A percentile compares a stretch with the other conserved stretches of the same genome.
Conservation (phyloP, 1,284 basidiomycete genomes). For the Rhizoctonia solani region DNA sequence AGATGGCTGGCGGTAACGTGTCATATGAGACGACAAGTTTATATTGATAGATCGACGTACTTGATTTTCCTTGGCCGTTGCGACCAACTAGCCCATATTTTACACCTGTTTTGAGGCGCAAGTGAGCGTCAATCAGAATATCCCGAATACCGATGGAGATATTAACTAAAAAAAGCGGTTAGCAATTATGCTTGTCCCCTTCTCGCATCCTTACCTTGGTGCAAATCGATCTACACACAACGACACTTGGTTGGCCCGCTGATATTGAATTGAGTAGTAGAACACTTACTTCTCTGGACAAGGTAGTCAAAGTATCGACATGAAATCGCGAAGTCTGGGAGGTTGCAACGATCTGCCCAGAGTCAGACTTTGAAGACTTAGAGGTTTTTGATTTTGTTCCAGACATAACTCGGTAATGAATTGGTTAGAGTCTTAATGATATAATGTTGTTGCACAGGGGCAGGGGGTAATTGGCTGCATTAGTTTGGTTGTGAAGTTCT, state of each 20-base stretch:
- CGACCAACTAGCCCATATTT: constrained; percentile 42
- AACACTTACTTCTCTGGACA: constrained; percentile 37
- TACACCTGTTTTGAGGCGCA: constrained; percentile 38
- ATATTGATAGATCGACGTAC: constrained; percentile 38
- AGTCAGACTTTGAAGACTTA: constrained; percentile 4
- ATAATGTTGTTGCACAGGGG: no score
- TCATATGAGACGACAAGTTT: constrained; percentile 19
- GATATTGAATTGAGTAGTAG: neutral
- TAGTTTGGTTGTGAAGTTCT: no score
- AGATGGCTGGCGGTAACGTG: constrained; percentile 46
- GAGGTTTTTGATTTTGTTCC: constrained; percentile 20
- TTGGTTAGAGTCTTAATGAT: no score
- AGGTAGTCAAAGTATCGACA: constrained; percentile 37
- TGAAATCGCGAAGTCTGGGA: constrained; percentile 39
- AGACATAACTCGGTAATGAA: no score
- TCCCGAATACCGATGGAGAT: constrained; percentile 38
- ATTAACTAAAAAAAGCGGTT: constrained; percentile 26
- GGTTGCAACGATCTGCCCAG: constrained; percentile 35
- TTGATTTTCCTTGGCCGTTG: constrained; percentile 65
- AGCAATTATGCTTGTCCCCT: neutral
- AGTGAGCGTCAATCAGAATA: constrained; percentile 38
- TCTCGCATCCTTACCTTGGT: constrained; percentile 25
- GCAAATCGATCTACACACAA: constrained; percentile 37
- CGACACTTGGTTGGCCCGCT: neutral
- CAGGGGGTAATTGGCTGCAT: no score